Evolutionary conservation across 495 filamentous ascomycete species (phyloP).

Genomic region (Talaromyces nanjingensis): DNA sequence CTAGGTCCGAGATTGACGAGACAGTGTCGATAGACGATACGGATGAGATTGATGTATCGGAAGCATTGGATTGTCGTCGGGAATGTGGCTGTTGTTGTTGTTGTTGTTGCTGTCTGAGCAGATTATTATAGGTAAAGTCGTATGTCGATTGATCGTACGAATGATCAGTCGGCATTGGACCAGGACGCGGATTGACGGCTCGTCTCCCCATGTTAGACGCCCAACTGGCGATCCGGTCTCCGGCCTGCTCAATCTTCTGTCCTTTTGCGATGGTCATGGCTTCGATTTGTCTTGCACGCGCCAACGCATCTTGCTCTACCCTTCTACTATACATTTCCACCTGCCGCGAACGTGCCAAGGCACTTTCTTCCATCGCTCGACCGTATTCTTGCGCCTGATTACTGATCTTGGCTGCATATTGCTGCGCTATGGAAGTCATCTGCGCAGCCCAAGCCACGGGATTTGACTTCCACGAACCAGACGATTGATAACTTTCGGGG

Average conservation of each 20-base stretch:
- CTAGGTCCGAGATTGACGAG: conserved; percentile 35
- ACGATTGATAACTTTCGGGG: not conserved
- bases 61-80: conserved; percentile 29
- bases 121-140: not conserved
- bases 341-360: conserved; percentile 35
- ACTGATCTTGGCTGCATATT: conserved; percentile 36
- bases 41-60: conserved; percentile 31
- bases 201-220: conserved; percentile 3
- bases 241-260: conserved; percentile 18
- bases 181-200: not conserved
- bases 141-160: not conserved
- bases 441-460: conserved; percentile 30
- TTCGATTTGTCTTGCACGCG: conserved; percentile 36
- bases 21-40: conserved; percentile 36
- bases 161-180: not conserved
- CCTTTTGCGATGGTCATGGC: conserved; percentile 28
- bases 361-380: conserved; percentile 35
- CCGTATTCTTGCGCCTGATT: conserved; percentile 36
- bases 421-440: conserved; percentile 33
- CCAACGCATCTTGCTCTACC: conserved; percentile 35
- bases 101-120: not conserved
- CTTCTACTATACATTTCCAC: conserved; percentile 35
- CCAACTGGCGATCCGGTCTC: not conserved
- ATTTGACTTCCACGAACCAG: conserved; percentile 6
- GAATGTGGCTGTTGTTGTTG: conserved; percentile 13